Base-by-base conservation (phyloP, 768 basidiomycete genomes). In the Sporobolomyces pararoseus region DNA sequence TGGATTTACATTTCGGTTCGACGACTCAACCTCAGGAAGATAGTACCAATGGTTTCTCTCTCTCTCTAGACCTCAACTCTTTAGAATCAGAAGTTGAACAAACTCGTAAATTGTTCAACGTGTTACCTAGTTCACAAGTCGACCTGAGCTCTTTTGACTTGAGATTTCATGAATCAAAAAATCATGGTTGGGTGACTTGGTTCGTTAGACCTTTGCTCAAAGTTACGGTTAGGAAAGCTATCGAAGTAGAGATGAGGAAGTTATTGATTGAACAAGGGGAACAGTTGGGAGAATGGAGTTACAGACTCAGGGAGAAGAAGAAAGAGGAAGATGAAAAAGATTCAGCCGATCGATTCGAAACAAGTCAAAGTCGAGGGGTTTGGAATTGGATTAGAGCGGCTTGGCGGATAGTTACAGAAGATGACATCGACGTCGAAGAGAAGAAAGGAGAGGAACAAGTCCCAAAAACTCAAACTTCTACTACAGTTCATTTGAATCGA, bases 1-100 rank as follows among this genome's bases (percentile, higher is more conserved):
- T 73, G 65, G 72, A 73, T 57, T 52, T 73, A 17, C 54, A 52
- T 14, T 66, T 73, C 39, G 72, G 72, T 16, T 19, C n/a, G n/a
- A n/a, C n/a, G n/a, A n/a, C 49, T 14, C 2, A 29, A 1, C 21
- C 58, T 17, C 13, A 17, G 58, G 46, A 7, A 17, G 3, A n/a
- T 37, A 6, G 39, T 14, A 3, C 25, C 12, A 32, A 32, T 2
- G 58, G 66, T 17, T 53, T 66, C 27, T 39, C 19, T 23, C 39
- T 66, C 61, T 12, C 37, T 34, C 31, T 69, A 35, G 49, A 63
- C 4, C 44, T 55, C 10, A n/a, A 27, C 4, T 32, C 68, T 21
- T 16, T 32, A 21, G 25, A 55, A 21, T 13, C 59, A 6, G n/a
- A 51, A 12, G 25, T 35, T 53, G 25, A 46, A 19, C n/a, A 12